These are phyloP conservation scores for Epichloe coenophiala DNA, from an alignment of 2,329 filamentous ascomycete genomes.

Conservation along the genomic window DNA sequence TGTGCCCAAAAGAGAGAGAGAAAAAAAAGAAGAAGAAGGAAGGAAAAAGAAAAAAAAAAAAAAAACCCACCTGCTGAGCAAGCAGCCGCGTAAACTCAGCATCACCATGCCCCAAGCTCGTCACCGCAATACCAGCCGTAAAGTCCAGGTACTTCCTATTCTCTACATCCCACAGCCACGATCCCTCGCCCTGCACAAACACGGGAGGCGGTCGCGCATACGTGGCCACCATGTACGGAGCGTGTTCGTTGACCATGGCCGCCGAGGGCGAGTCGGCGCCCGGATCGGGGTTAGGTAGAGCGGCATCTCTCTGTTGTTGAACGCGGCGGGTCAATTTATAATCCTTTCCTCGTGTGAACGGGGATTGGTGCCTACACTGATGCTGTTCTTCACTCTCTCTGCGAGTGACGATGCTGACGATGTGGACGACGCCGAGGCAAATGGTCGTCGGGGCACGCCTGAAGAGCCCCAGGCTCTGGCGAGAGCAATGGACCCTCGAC, in stretches of 20 bases:
- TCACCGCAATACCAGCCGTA: constrained; percentile 92
- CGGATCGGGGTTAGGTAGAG: constrained; percentile 56
- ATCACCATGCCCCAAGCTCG: constrained; percentile 82
- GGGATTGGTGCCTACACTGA: constrained; percentile 14
- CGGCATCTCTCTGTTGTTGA: constrained; percentile 16
- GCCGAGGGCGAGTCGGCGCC: constrained; percentile 59
- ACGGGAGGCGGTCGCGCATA: constrained; percentile 84
- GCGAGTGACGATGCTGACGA: constrained; percentile 19
- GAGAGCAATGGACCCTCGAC: constrained; percentile 22
- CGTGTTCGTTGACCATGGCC: constrained; percentile 59
- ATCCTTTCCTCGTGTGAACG: neutral
- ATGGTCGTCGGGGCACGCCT: neutral
- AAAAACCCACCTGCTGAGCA: constrained; percentile 51
- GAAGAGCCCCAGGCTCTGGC: constrained; percentile 11
- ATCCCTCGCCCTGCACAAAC: constrained; percentile 78
- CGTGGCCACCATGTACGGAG: constrained; percentile 88
- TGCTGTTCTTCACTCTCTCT: constrained; percentile 19
- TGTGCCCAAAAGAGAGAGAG: neutral
- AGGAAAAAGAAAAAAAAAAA: neutral
- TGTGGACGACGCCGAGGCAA: constrained; percentile 13
- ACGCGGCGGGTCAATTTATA: neutral
- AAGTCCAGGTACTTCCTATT: constrained; percentile 86
- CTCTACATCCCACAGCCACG: constrained; percentile 81
- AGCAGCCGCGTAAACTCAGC: constrained; percentile 62
- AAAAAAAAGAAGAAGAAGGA: neutral